phyloP scores from a whole-genome alignment of 768 basidiomycete genomes.

The Podaxis pistillaris region DNA sequence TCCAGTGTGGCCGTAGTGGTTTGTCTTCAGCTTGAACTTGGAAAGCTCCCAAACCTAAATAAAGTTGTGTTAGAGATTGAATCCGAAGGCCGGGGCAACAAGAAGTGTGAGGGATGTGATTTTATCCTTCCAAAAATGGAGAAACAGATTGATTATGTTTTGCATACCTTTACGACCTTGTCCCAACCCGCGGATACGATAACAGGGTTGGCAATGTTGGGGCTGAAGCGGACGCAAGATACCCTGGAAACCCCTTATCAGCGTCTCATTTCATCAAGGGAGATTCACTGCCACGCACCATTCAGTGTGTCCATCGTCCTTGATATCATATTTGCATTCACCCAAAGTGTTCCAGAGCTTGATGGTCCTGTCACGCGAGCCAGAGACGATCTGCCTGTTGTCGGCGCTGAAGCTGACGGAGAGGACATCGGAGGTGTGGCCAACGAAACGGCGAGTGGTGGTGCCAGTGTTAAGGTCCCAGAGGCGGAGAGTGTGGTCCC shows the following conservation, averaged over 20 bases:
- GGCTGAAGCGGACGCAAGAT: constrained; percentile 98
- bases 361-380: constrained; percentile 94
- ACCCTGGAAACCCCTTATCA: constrained; percentile 57
- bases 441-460: constrained; percentile 96
- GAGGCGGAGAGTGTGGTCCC: constrained; percentile 99
- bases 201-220: constrained; percentile 95
- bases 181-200: constrained; percentile 99
- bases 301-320: constrained; percentile 97
- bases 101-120: constrained; percentile 62
- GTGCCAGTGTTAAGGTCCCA: constrained; percentile 99
- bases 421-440: constrained; percentile 96
- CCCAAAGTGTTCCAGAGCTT: constrained; percentile 99
- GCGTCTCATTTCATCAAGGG: constrained; percentile 14
- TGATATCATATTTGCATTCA: constrained; percentile 99
- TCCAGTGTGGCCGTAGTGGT: constrained; percentile 99
- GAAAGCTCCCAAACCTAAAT: constrained; percentile 97
- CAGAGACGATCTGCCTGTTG: constrained; percentile 99
- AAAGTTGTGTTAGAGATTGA: constrained; percentile 71
- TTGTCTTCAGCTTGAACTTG: constrained; percentile 99
- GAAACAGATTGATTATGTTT: not conserved
- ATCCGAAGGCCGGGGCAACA: constrained; percentile 73
- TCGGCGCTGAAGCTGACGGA: constrained; percentile 99
- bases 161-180: constrained; percentile 96
- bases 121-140: constrained; percentile 27
- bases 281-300: constrained; percentile 51